Evolutionary conservation across 176 grass and related monocot genomes (phyloP), one percentile per base, ranked within the genome.

Genomic region (Triticum dicoccoides): DNA sequence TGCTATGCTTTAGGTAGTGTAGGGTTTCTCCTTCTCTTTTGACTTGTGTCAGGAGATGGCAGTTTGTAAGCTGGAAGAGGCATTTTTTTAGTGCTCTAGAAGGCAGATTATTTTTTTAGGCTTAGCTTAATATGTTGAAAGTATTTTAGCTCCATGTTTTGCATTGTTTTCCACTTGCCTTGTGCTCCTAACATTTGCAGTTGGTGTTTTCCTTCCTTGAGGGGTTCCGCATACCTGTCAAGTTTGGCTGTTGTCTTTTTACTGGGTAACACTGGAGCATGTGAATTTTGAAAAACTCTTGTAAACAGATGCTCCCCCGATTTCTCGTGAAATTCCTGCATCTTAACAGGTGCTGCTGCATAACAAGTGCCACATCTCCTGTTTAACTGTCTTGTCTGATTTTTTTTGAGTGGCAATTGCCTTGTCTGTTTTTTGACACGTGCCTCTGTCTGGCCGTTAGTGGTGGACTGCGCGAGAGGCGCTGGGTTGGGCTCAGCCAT

Each of bases 71-170:
- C 86, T 88, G 90, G 82, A 88, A 88, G 90, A 88, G 86, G 86
- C 90, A 76, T 70, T 91, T 91, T 91, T 87, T 73, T 74, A 47
- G 90, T 91, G 85, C 86, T 88, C 82, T 85, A 45, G 71, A 91
- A 91, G 90, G 90, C 82, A 82, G 24, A 82, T 85, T 81, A 62
- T 84, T 85, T 88, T 88, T 88, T 73, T 85, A 88, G 78, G 13
- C 59, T 82, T 78, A 91, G 78, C 21, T 82, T 73, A 78, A 9
- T 61, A 78, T 91, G 63, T 82, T 81, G 24, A 73, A 21, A 70
- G 64, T 51, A 72, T 69, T 85, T 91, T 88, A 71, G 83, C 37
- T 80, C 77, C 42, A 73, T 78, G 24, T 75, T 54, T 13, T 37
- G 23, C 70, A 8, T 41, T 65, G 30, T 42, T 2, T 8, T 80